Percentiles rank a stretch among this genome's conserved stretches.
phyloP scores from a whole-genome alignment of 179 eudicot species.

The Monotropa hypopitys region DNA sequence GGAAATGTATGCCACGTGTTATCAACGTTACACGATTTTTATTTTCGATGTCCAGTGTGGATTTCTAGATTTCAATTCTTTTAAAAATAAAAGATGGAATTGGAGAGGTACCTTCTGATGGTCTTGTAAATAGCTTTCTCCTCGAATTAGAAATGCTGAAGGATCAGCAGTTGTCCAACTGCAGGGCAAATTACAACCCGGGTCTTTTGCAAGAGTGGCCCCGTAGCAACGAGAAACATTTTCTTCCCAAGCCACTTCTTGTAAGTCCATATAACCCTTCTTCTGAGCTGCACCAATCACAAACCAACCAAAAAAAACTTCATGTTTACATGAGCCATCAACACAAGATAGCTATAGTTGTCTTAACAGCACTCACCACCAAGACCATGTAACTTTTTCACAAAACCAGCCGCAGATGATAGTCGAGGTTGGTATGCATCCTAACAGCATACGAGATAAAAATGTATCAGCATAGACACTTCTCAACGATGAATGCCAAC shows the following conservation, averaged over 20 bases:
- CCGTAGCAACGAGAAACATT: constrained; percentile 28
- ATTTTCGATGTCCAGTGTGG: not conserved
- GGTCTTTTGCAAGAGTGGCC: constrained; percentile 43
- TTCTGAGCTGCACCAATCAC: constrained; percentile 29
- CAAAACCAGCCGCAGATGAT: constrained; percentile 52
- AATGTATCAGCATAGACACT: not conserved
- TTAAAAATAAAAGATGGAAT: not conserved
- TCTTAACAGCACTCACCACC: constrained; percentile 36
- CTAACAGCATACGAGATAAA: constrained; percentile 21
- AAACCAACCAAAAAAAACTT: not conserved
- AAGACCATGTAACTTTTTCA: constrained; percentile 60
- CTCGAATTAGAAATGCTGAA: constrained; percentile 48
- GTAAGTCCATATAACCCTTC: constrained; percentile 47
- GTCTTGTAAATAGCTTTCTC: constrained; percentile 37
- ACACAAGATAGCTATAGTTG: not conserved
- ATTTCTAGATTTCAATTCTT: not conserved
- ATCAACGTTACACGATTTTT: not conserved
- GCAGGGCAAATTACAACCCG: constrained; percentile 33
- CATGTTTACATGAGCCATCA: not conserved
- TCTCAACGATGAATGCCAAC: not conserved
- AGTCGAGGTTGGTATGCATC: constrained; percentile 38
- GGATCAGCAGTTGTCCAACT: constrained; percentile 50
- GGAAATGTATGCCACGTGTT: not conserved
- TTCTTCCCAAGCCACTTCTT: constrained; percentile 31
- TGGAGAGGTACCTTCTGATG: constrained; percentile 31